Base-by-base conservation (phyloP, 2,329 filamentous ascomycete genomes). In the Hypoxylon sp. region DNA sequence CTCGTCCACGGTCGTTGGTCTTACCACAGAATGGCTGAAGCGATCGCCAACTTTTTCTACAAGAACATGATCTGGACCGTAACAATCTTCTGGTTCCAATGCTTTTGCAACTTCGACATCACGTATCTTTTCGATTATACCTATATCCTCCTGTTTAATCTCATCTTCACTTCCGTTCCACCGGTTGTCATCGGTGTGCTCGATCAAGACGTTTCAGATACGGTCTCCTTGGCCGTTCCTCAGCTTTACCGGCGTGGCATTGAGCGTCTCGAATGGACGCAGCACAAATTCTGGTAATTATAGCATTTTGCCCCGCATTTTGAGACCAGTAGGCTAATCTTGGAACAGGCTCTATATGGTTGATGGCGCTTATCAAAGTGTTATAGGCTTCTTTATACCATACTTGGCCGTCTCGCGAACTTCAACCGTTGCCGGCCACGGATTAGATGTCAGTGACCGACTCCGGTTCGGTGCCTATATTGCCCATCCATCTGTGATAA, bases 21-120 rank as follows among this genome's bases (percentile, higher is more conserved):
- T n/a, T 99, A 99, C 80, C 88, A 94, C 55, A 89, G 95, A 71
- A 82, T 99, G 76, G 93, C 91, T 28, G 95, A 99, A 81, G 92
- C 90, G 48, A 97, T 96, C 73, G 93, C 93, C 77, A 99, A 99
- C 78, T 99, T 99, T 85, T 99, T 99, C 84, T 99, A 98, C 87
- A 99, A 99, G 90, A 99, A 98, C 82, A 91, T 99, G 79, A 91
- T 98, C 54, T 99, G 95, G 95, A 95, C 93, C 0, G 94, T 97
- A 75, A 87, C 91, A 44, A 91, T 99, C 61, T 97, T 98, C 85
- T 98, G 94, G 94, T 99, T 92, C 79, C 93, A 96, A 76, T 92
- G 97, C 56, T 99, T 91, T 79, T 93, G 91, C 82, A 91, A 97
- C 79, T 97, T 96, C 77, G 95, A 99, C 80, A 93, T 94, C 78